Evolutionary conservation across 164 flowering plant genomes (phyloP).

Genomic region (Berberis vulgaris): DNA sequence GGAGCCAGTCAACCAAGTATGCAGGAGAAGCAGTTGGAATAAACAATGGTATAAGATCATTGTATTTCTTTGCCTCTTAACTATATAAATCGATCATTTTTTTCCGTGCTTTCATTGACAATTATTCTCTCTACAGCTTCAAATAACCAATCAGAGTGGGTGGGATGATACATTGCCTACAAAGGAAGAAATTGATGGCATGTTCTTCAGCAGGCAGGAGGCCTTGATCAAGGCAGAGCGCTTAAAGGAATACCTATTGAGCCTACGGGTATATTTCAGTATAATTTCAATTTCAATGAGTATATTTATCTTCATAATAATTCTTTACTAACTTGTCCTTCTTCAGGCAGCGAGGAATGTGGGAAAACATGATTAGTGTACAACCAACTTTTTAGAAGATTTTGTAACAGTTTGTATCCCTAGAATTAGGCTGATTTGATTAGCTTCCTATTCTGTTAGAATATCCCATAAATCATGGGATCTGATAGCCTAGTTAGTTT

Average conservation of each 20-base stretch:
- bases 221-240: slow-evolving; percentile 45
- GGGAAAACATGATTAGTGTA: too few species aligned
- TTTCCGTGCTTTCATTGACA: neutral
- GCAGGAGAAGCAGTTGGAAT: slow-evolving; percentile 16
- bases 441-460: too few species aligned
- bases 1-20: slow-evolving; percentile 8
- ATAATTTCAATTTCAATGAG: neutral
- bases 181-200: slow-evolving; percentile 38
- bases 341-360: slow-evolving; percentile 21
- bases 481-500: too few species aligned
- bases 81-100: neutral
- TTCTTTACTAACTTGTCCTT: neutral
- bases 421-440: too few species aligned
- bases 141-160: slow-evolving; percentile 29
- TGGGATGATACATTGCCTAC: slow-evolving; percentile 50
- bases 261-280: slow-evolving; percentile 31
- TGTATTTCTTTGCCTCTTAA: neutral
- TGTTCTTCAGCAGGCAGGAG: slow-evolving; percentile 35
- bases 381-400: too few species aligned
- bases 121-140: slow-evolving; percentile 24
- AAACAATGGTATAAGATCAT: slow-evolving; percentile 3
- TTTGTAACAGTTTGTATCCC: too few species aligned
- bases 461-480: too few species aligned
- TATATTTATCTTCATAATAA: neutral
- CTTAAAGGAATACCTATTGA: slow-evolving; percentile 38